phyloP scores from a whole-genome alignment of 495 filamentous ascomycete genomes.

The Penicillium simplicissimum region DNA sequence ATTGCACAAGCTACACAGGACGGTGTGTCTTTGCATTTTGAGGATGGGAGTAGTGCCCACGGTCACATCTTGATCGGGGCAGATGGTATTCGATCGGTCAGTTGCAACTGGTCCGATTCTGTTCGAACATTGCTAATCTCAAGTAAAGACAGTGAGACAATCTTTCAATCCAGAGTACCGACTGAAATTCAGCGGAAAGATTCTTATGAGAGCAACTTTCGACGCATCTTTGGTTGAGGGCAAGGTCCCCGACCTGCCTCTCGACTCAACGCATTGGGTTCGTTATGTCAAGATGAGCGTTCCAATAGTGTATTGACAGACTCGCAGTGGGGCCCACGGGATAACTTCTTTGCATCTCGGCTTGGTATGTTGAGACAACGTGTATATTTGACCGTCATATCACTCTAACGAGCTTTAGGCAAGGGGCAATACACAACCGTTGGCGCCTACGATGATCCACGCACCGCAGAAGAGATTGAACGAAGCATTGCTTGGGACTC shows the following conservation, averaged over 20 bases:
- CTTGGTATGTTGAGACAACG: conserved; percentile 34
- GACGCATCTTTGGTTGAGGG: conserved; percentile 39
- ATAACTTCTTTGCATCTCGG: conserved; percentile 49
- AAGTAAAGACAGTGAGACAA: conserved; percentile 27
- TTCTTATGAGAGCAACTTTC: conserved; percentile 50
- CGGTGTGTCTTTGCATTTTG: conserved; percentile 30
- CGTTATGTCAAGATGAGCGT: neutral
- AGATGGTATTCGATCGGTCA: conserved; percentile 39
- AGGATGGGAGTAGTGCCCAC: conserved; percentile 30
- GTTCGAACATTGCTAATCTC: neutral
- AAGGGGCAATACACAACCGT: conserved; percentile 48
- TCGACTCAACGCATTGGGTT: conserved; percentile 50
- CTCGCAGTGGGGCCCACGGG: conserved; percentile 43
- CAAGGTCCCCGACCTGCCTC: conserved; percentile 40
- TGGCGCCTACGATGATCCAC: conserved; percentile 46
- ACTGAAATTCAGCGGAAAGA: conserved; percentile 45
- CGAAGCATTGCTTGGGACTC: conserved; percentile 43
- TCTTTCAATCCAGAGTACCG: conserved; percentile 44
- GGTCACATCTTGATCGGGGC: conserved; percentile 39
- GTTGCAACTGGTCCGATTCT: neutral
- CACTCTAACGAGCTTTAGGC: conserved; percentile 22
- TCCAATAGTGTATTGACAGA: neutral
- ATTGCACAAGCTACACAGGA: conserved; percentile 19
- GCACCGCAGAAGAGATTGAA: conserved; percentile 35
- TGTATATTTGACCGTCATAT: neutral